phyloP scores from a whole-genome alignment of 2,329 filamentous ascomycete genomes.

The Fusarium sp. region DNA sequence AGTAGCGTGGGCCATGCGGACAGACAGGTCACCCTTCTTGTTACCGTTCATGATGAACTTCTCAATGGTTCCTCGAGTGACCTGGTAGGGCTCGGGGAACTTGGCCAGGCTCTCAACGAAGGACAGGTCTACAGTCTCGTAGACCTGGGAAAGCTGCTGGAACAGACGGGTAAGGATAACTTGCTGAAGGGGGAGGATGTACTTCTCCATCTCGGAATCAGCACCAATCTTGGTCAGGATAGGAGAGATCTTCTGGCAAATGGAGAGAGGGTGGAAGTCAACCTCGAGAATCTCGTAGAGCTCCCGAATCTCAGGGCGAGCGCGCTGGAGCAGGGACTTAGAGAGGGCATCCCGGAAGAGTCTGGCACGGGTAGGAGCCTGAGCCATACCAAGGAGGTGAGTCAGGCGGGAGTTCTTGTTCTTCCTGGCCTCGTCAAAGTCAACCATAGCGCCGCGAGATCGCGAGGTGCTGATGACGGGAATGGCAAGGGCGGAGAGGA shows the following conservation, averaged over 20 bases:
- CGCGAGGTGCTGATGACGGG: constrained; percentile 98
- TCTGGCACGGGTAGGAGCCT: constrained; percentile 87
- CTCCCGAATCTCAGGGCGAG: constrained; percentile 93
- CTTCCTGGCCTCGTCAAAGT: constrained; percentile 96
- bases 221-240: constrained; percentile 94
- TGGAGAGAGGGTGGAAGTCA: constrained; percentile 98
- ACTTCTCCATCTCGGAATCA: constrained; percentile 97
- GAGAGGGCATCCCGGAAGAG: constrained; percentile 97
- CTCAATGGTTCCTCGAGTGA: constrained; percentile 91
- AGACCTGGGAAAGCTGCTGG: constrained; percentile 98
- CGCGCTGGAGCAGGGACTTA: constrained; percentile 94
- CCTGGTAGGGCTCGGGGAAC: constrained; percentile 97
- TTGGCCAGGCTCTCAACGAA: constrained; percentile 95
- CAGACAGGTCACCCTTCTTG: constrained; percentile 98
- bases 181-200: constrained; percentile 95
- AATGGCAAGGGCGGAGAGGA: constrained; percentile 95
- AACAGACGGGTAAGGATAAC: constrained; percentile 98
- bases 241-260: constrained; percentile 98
- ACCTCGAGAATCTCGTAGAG: constrained; percentile 99
- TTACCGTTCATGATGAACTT: constrained; percentile 99
- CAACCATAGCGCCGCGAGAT: constrained; percentile 94
- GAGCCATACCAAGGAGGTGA: constrained; percentile 93
- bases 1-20: constrained; percentile 95
- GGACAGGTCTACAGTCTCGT: constrained; percentile 94
- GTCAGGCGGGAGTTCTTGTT: constrained; percentile 99